These are phyloP conservation scores for Phlyctochytrium bullatum DNA, from an alignment of 192 early-diverging fungal species.

Conservation along the genomic window DNA sequence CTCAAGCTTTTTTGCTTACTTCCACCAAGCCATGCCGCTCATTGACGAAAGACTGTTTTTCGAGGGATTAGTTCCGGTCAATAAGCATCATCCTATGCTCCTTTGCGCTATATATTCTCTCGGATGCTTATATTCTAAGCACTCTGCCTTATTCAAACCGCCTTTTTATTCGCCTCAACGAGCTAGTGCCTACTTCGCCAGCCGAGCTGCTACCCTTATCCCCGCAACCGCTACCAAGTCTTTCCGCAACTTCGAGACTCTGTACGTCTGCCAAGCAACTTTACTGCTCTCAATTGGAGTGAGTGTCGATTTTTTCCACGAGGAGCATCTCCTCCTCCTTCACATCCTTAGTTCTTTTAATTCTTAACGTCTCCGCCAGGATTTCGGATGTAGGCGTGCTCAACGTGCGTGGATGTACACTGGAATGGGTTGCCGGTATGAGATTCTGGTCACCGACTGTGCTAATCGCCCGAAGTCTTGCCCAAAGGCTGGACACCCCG, in stretches of 20 bases:
- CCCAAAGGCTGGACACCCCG: conserved; percentile 13
- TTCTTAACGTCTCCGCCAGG: no score
- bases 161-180: conserved; percentile 34
- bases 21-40: conserved; percentile 30
- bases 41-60: conserved; percentile 35
- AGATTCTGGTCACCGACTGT: not conserved
- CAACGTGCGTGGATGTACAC: conserved; percentile 9
- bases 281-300: not conserved
- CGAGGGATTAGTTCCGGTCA: conserved; percentile 31
- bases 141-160: conserved; percentile 23
- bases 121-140: conserved; percentile 27
- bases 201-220: conserved; percentile 14
- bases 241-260: not conserved
- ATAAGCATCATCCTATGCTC: conserved; percentile 43
- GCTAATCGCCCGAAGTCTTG: not conserved
- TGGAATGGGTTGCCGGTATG: conserved; percentile 9
- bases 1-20: conserved; percentile 35
- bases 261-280: conserved; percentile 9
- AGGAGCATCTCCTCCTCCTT: no score
- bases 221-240: conserved; percentile 5
- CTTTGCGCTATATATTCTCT: conserved; percentile 37
- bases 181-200: conserved; percentile 28
- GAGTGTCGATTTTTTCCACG: not conserved
- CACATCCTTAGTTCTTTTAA: no score
- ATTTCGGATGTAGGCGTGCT: not conserved